These are phyloP conservation scores for Pichia sp. DNA, from an alignment of 1,139 yeast species.

Conservation along the genomic window DNA sequence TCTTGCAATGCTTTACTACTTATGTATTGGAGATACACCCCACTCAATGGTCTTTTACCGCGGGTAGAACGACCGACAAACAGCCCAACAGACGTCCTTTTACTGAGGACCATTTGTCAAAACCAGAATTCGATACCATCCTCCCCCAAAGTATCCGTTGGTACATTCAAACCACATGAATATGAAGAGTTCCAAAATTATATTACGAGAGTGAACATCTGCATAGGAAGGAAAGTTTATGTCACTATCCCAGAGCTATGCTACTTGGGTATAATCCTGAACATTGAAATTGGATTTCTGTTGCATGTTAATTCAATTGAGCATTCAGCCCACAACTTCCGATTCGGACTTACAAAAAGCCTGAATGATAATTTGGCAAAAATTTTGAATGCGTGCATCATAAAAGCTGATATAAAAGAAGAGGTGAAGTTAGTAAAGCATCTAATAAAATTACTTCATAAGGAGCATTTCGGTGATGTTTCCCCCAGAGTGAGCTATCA, in stretches of 20 bases:
- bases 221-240: constrained; percentile 8
- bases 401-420: no score
- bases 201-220: constrained; percentile 2
- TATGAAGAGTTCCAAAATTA: background rate
- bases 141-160: no score
- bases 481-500: no score
- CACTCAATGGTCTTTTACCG: no score
- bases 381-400: no score
- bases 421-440: constrained; percentile 2
- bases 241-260: constrained; percentile 1
- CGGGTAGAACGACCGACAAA: no score
- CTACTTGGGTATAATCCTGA: constrained; percentile 10
- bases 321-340: constrained; percentile 1
- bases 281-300: constrained; percentile 11
- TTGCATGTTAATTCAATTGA: constrained; percentile 9
- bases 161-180: constrained; percentile 1
- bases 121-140: no score
- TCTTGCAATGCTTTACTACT: no score
- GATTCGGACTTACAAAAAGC: constrained; percentile 3
- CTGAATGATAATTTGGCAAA: constrained; percentile 2
- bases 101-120: no score
- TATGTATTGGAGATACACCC: no score
- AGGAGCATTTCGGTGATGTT: background rate
- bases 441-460: background rate
- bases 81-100: no score